Conservation (phyloP, 2,329 filamentous ascomycete genomes). For the Gaeumannomyces sp. region DNA sequence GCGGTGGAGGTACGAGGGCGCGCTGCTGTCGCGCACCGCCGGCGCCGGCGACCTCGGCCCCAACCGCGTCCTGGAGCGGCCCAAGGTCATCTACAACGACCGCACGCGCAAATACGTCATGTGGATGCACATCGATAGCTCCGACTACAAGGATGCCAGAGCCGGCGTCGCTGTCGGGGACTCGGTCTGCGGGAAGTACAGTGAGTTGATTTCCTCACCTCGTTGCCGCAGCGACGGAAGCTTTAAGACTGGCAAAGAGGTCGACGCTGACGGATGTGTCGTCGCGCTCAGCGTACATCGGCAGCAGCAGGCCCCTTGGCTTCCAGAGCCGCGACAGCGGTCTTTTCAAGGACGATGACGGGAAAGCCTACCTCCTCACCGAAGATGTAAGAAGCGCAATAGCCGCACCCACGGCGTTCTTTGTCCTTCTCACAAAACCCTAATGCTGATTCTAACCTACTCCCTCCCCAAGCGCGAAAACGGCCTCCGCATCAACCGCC, state of each 20-base stretch:
- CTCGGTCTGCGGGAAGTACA: constrained; percentile 55
- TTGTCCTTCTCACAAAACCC: background rate
- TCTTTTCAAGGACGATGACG: constrained; percentile 56
- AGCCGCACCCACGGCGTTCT: background rate
- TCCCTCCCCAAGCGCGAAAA: constrained; percentile 14
- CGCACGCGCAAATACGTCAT: constrained; percentile 39
- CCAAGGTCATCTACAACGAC: constrained; percentile 64
- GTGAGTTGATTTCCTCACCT: constrained; percentile 12
- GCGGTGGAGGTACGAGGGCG: constrained; percentile 28
- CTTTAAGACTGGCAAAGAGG: background rate
- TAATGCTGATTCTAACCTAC: background rate
- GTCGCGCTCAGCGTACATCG: constrained; percentile 15
- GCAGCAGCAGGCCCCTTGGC: constrained; percentile 27
- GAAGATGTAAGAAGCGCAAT: constrained; percentile 47
- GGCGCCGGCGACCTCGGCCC: constrained; percentile 17
- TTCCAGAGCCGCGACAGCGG: constrained; percentile 43
- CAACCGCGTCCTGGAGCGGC: constrained; percentile 57
- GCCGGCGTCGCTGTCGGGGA: constrained; percentile 29
- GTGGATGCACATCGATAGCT: constrained; percentile 62
- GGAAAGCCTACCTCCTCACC: constrained; percentile 52
- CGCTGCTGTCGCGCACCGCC: constrained; percentile 17
- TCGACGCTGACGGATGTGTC: background rate
- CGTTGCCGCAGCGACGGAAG: no score
- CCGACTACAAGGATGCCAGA: constrained; percentile 26
- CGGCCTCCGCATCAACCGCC: constrained; percentile 18